A percentile compares a stretch with the other conserved stretches of the same genome.
Conservation (phyloP, 2,329 filamentous ascomycete species). For the Neonectria neomacrospora region DNA sequence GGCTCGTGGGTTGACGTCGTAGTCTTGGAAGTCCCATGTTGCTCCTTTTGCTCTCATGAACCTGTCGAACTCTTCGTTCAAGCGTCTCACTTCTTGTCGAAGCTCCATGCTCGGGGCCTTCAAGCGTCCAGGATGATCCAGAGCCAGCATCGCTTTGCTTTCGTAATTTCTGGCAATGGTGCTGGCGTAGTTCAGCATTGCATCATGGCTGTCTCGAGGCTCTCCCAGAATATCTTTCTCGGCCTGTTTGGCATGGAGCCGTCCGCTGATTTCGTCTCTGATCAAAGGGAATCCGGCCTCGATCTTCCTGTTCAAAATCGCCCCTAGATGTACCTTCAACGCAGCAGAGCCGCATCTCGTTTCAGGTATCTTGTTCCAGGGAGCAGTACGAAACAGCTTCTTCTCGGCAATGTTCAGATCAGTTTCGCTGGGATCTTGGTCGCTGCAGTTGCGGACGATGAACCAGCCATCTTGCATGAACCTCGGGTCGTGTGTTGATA, state of each 20-base stretch:
- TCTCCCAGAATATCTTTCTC: conserved; percentile 40
- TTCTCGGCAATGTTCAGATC: conserved; percentile 44
- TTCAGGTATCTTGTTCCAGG: conserved; percentile 44
- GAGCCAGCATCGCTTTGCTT: conserved; percentile 27
- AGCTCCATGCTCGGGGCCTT: conserved; percentile 37
- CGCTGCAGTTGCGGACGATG: conserved; percentile 50
- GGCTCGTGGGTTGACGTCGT: not conserved
- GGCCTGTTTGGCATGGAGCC: conserved; percentile 31
- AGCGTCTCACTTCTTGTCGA: conserved; percentile 34
- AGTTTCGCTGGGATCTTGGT: conserved; percentile 36
- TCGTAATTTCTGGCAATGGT: conserved; percentile 41
- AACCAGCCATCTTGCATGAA: conserved; percentile 47
- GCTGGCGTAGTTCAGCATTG: conserved; percentile 43
- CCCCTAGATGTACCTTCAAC: conserved; percentile 46
- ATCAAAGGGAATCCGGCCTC: conserved; percentile 48
- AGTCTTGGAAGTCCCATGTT: conserved; percentile 42
- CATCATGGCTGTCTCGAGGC: conserved; percentile 35
- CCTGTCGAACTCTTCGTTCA: conserved; percentile 42
- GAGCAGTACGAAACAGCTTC: conserved; percentile 41
- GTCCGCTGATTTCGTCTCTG: conserved; percentile 35
- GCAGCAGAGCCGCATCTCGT: conserved; percentile 44
- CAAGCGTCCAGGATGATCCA: conserved; percentile 43
- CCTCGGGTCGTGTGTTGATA: conserved; percentile 11
- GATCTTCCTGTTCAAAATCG: conserved; percentile 50
- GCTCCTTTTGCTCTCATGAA: conserved; percentile 45